A percentile compares a stretch with the other conserved stretches of the same genome.
Conservation (phyloP, 371 early-diverging fungal genomes). For the Mucor circinelloides region DNA sequence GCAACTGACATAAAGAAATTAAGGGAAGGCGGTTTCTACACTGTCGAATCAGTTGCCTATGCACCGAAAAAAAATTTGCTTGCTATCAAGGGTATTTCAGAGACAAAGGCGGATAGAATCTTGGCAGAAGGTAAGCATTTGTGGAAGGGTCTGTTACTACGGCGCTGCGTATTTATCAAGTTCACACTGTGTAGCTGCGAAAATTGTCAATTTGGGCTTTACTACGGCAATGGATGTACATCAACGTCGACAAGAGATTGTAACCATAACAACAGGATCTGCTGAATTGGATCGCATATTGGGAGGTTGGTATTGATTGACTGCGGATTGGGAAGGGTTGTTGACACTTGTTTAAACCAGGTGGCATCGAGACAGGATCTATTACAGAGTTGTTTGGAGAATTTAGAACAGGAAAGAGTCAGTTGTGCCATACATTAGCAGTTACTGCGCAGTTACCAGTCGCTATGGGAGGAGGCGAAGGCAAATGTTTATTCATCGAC, state of each 20-base stretch:
- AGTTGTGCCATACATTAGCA: slow-evolving; percentile 98
- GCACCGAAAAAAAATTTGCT: slow-evolving; percentile 95
- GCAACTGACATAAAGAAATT: slow-evolving; percentile 87
- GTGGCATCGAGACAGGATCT: slow-evolving; percentile 98
- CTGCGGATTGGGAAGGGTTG: slow-evolving; percentile 85
- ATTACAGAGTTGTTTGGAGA: slow-evolving; percentile 99
- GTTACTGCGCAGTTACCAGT: slow-evolving; percentile 96
- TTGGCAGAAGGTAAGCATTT: slow-evolving; percentile 78
- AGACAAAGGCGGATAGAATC: slow-evolving; percentile 98
- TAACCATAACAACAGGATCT: slow-evolving; percentile 95
- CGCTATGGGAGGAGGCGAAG: slow-evolving; percentile 92
- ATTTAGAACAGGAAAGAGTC: slow-evolving; percentile 99
- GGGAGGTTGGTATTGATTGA: slow-evolving; percentile 89
- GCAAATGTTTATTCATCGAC: slow-evolving; percentile 98
- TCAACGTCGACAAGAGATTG: slow-evolving; percentile 83
- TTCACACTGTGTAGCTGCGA: slow-evolving; percentile 73
- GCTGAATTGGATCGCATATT: slow-evolving; percentile 95
- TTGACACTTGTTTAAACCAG: slow-evolving; percentile 54
- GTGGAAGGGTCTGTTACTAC: not conserved
- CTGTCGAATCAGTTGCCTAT: slow-evolving; percentile 96
- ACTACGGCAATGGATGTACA: slow-evolving; percentile 96
- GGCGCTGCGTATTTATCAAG: not conserved
- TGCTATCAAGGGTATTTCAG: slow-evolving; percentile 97
- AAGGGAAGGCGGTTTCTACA: slow-evolving; percentile 92
- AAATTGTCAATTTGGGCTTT: slow-evolving; percentile 97